Evolutionary conservation across 2,329 filamentous ascomycete genomes (phyloP).

Genomic region (Sporothrix inflata): DNA sequence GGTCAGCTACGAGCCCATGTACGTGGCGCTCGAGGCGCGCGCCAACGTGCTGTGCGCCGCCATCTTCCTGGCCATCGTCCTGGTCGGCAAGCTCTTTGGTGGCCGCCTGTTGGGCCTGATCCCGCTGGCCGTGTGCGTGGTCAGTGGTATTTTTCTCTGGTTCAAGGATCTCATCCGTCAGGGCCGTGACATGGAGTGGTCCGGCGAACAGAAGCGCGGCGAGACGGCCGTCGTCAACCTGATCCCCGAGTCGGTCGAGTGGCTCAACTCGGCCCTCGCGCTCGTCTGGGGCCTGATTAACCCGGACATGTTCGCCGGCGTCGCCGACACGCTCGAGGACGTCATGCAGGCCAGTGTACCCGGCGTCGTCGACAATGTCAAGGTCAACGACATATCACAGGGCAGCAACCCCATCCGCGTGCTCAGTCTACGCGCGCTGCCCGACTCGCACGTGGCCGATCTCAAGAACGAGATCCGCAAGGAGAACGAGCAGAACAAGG

Average conservation of each 20-base stretch:
- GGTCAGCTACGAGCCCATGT: conserved; percentile 89
- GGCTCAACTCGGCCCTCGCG: conserved; percentile 88
- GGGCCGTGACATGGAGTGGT: conserved; percentile 84
- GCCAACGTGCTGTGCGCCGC: conserved; percentile 71
- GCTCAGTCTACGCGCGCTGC: conserved; percentile 81
- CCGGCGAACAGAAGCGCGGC: conserved; percentile 81
- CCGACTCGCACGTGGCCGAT: conserved; percentile 78
- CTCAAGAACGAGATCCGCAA: conserved; percentile 80
- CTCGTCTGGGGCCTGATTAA: conserved; percentile 91
- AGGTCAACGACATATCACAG: conserved; percentile 92
- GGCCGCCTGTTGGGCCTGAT: conserved; percentile 76
- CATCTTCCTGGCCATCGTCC: conserved; percentile 72
- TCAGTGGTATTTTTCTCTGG: conserved; percentile 85
- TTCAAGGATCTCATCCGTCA: conserved; percentile 82
- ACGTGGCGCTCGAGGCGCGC: conserved; percentile 71
- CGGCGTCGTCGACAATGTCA: conserved; percentile 87
- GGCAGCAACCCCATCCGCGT: conserved; percentile 89
- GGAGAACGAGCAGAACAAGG: conserved; percentile 78
- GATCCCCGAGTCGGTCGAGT: conserved; percentile 90
- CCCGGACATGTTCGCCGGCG: conserved; percentile 88
- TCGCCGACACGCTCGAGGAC: conserved; percentile 92
- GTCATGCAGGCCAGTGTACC: conserved; percentile 97
- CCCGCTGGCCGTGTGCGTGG: conserved; percentile 70
- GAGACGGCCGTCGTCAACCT: conserved; percentile 85
- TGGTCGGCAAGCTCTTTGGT: conserved; percentile 79